Evolutionary conservation across 2,329 filamentous ascomycete species (phyloP).

Genomic region (Fusarium sp.): DNA sequence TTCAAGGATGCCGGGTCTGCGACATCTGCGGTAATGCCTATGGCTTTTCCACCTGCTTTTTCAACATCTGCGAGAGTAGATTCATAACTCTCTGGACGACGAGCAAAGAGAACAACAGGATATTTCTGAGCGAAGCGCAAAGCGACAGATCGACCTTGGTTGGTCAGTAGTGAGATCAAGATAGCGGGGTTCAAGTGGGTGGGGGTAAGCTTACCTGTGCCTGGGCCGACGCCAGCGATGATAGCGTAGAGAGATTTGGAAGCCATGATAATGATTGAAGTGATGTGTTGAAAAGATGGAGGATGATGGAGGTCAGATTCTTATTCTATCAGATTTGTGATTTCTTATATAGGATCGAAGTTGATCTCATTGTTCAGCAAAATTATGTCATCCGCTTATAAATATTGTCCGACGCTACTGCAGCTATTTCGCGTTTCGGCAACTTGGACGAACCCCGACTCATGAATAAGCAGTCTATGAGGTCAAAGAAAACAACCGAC

Average conservation of each 20-base stretch:
- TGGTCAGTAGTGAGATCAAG: not conserved
- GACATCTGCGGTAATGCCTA: slow-evolving; percentile 71
- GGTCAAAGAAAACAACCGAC: not conserved
- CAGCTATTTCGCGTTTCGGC: not conserved
- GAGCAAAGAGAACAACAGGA: slow-evolving; percentile 79
- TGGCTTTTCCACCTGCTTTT: slow-evolving; percentile 71
- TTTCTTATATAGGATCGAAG: not conserved
- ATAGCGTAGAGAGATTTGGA: slow-evolving; percentile 68
- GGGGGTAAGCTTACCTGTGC: slow-evolving; percentile 60
- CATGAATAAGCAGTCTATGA: not conserved
- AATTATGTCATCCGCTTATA: slow-evolving; percentile 41
- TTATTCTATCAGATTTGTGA: not conserved
- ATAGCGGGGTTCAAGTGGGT: slow-evolving; percentile 1
- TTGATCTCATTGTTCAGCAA: slow-evolving; percentile 13
- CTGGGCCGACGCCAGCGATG: slow-evolving; percentile 78
- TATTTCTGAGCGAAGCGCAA: slow-evolving; percentile 73
- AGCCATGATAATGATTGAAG: slow-evolving; percentile 17
- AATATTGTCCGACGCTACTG: slow-evolving; percentile 13
- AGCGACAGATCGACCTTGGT: slow-evolving; percentile 60
- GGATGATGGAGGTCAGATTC: not conserved
- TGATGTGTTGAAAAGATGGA: too few relatives aligned
- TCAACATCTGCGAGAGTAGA: slow-evolving; percentile 77
- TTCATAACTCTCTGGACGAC: slow-evolving; percentile 72
- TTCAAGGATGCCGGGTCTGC: slow-evolving; percentile 61
- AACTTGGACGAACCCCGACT: not conserved